Evolutionary conservation across 495 filamentous ascomycete genomes (phyloP).

Genomic region (Hypoxylon lenormandii): DNA sequence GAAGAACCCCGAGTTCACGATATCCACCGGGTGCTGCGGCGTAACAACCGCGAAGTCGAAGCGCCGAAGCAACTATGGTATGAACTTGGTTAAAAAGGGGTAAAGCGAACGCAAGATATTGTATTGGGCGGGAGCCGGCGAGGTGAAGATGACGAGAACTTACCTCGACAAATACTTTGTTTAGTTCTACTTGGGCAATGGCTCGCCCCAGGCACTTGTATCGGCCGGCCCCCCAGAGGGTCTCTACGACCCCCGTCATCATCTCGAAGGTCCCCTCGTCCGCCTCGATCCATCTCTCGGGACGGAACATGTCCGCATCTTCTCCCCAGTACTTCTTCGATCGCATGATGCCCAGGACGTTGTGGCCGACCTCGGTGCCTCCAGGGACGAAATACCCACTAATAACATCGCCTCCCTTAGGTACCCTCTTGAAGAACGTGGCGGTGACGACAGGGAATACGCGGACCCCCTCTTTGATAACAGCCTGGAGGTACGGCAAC

Average conservation of each 20-base stretch:
- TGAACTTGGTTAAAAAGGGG: not conserved
- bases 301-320: slow-evolving; percentile 54
- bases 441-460: slow-evolving; percentile 54
- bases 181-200: slow-evolving; percentile 58
- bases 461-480: slow-evolving; percentile 61
- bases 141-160: slow-evolving; percentile 13
- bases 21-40: slow-evolving; percentile 35
- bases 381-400: slow-evolving; percentile 45
- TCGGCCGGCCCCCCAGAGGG: slow-evolving; percentile 54
- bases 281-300: slow-evolving; percentile 60
- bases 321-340: slow-evolving; percentile 51
- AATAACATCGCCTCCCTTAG: slow-evolving; percentile 44
- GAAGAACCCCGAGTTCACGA: slow-evolving; percentile 39
- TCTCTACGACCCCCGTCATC: slow-evolving; percentile 55
- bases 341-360: slow-evolving; percentile 39
- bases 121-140: no score
- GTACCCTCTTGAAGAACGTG: slow-evolving; percentile 47
- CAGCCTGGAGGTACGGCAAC: slow-evolving; percentile 62
- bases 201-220: slow-evolving; percentile 57
- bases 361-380: slow-evolving; percentile 48
- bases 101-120: not conserved
- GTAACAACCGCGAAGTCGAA: slow-evolving; percentile 39
- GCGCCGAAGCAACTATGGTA: slow-evolving; percentile 34
- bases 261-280: slow-evolving; percentile 45
- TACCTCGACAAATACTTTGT: slow-evolving; percentile 68